phyloP scores from a whole-genome alignment of 2,329 filamentous ascomycete species.

The Cercospora sp. region DNA sequence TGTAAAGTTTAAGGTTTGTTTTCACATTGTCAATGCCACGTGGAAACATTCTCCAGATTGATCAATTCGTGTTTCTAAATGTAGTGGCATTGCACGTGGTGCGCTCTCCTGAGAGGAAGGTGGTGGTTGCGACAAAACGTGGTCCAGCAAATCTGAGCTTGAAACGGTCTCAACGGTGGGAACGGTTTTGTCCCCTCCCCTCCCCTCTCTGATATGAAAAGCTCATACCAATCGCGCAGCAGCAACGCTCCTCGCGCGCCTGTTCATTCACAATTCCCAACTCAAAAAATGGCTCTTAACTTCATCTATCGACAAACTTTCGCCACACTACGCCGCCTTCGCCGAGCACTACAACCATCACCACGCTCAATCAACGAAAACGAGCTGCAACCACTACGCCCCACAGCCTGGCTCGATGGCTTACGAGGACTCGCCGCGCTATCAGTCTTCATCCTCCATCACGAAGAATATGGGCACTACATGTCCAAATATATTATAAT shows the following conservation, averaged over 20 bases:
- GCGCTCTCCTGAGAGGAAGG: not conserved
- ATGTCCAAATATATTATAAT: constrained; percentile 37
- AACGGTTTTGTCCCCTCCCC: not conserved
- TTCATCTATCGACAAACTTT: not conserved
- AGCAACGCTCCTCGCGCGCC: not conserved
- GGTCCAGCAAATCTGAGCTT: not conserved
- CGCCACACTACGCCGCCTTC: not conserved
- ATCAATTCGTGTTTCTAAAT: not conserved
- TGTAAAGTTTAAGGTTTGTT: not conserved
- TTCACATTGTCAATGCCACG: not conserved
- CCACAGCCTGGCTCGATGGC: constrained; percentile 63
- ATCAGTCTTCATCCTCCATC: constrained; percentile 65
- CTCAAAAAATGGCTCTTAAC: not conserved
- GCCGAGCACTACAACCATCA: not conserved
- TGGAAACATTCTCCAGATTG: not conserved
- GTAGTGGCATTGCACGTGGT: not conserved
- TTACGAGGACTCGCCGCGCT: constrained; percentile 66
- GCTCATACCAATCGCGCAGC: not conserved
- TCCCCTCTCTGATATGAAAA: not conserved
- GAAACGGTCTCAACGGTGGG: not conserved
- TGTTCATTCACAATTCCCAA: not conserved
- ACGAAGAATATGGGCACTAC: constrained; percentile 44
- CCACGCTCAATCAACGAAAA: not conserved
- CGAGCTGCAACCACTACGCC: constrained; percentile 28
- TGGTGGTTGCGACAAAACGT: not conserved